phyloP scores from a whole-genome alignment of 176 grass and related monocot genomes.

The Zoysia japonica region DNA sequence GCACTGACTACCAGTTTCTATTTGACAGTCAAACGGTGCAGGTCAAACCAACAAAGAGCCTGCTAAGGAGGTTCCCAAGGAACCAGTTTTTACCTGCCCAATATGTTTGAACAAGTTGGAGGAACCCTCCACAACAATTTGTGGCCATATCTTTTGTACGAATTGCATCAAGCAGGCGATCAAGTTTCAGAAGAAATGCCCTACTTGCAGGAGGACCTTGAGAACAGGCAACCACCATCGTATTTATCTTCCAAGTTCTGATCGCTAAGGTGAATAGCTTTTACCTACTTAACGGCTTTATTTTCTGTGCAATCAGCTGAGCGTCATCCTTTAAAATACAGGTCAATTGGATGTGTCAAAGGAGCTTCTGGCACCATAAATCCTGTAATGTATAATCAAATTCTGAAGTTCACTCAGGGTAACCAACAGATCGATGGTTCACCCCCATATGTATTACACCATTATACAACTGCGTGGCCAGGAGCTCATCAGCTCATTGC shows the following conservation, averaged over 20 bases:
- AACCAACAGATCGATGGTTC: background rate
- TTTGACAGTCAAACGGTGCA: conserved; percentile 33
- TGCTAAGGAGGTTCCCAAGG: conserved; percentile 45
- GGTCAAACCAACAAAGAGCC: conserved; percentile 38
- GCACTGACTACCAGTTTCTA: conserved; percentile 4
- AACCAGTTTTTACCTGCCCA: conserved; percentile 74
- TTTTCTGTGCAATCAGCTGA: conserved; percentile 18
- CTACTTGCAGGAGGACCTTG: conserved; percentile 70
- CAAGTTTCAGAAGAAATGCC: conserved; percentile 84
- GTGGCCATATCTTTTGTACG: conserved; percentile 83
- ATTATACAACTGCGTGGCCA: conserved; percentile 1
- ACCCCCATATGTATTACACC: background rate
- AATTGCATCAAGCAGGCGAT: conserved; percentile 80
- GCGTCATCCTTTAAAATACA: background rate
- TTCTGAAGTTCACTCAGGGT: conserved; percentile 10
- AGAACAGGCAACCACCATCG: conserved; percentile 64
- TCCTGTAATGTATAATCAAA: conserved; percentile 5
- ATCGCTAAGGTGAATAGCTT: conserved; percentile 42
- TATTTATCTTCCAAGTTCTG: conserved; percentile 69
- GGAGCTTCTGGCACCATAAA: conserved; percentile 8
- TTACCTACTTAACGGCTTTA: background rate
- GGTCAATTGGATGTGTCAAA: background rate
- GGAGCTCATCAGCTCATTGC: background rate
- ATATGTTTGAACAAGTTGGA: conserved; percentile 78
- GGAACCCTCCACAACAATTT: conserved; percentile 74